Conservation (phyloP, 805 yeast genomes). For the Danielia oregonensis region DNA sequence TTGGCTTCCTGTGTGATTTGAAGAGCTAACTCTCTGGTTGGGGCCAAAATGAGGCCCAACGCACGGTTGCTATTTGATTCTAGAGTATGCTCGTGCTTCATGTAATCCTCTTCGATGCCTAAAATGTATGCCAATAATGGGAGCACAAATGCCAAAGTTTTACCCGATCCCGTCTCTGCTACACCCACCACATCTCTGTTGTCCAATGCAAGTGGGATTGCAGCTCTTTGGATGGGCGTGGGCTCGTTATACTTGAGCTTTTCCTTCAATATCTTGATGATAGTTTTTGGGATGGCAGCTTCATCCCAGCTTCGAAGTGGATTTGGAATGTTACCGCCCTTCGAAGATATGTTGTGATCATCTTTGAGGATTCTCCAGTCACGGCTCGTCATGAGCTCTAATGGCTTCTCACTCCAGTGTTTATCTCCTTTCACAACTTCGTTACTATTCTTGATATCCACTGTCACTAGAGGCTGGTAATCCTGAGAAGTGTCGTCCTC, state of each 20-base stretch:
- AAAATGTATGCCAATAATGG: conserved; percentile 62
- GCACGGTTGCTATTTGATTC: conserved; percentile 56
- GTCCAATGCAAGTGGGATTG: conserved; percentile 66
- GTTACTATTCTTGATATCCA: conserved; percentile 6
- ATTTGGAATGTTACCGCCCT: conserved; percentile 39
- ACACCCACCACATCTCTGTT: conserved; percentile 74
- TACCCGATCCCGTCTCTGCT: conserved; percentile 98
- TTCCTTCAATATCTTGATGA: conserved; percentile 26
- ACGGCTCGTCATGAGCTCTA: conserved; percentile 64
- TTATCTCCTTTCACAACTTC: conserved; percentile 1
- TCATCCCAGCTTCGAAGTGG: conserved; percentile 81
- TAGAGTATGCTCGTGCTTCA: conserved; percentile 39
- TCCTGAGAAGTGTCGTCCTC: conserved; percentile 60
- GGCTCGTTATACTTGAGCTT: conserved; percentile 58
- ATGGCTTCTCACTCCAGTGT: conserved; percentile 70
- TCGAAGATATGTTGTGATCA: conserved; percentile 64
- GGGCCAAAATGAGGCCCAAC: conserved; percentile 78
- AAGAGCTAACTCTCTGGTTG: conserved; percentile 90
- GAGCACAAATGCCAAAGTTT: conserved; percentile 76
- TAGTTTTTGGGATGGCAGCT: conserved; percentile 32
- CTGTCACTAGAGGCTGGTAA: conserved; percentile 38
- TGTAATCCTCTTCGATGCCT: conserved; percentile 29
- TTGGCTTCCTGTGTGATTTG: conserved; percentile 72
- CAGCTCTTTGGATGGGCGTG: conserved; percentile 87
- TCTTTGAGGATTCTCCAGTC: conserved; percentile 90